Evolutionary conservation across 495 filamentous ascomycete species (phyloP).

Genomic region (Penicillium manginii): DNA sequence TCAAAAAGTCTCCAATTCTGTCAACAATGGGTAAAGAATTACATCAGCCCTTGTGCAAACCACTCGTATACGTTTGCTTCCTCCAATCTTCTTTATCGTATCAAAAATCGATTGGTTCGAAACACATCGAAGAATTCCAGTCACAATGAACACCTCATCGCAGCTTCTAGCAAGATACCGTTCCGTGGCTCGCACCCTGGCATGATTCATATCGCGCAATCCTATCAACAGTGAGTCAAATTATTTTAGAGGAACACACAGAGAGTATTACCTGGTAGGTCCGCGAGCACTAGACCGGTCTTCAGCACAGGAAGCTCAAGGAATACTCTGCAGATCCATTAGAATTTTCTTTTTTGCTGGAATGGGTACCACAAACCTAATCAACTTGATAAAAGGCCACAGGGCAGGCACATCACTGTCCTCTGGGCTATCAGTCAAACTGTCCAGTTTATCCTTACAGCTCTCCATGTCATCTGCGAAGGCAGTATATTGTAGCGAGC

Average conservation of each 20-base stretch:
- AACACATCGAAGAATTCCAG: slow-evolving; percentile 22
- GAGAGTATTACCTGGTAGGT: slow-evolving; percentile 35
- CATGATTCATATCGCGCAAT: slow-evolving; percentile 37
- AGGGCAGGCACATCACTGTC: slow-evolving; percentile 17
- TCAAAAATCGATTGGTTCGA: slow-evolving; percentile 28
- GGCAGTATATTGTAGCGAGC: slow-evolving; percentile 11
- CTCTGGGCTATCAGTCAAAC: slow-evolving; percentile 13
- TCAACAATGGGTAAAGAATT: background rate
- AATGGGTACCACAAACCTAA: slow-evolving; percentile 23
- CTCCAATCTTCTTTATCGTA: slow-evolving; percentile 21
- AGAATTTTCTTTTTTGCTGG: slow-evolving; percentile 5
- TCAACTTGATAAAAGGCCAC: slow-evolving; percentile 42
- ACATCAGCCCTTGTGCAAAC: slow-evolving; percentile 35
- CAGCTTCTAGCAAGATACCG: slow-evolving; percentile 31
- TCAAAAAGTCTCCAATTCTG: background rate
- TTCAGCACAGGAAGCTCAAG: slow-evolving; percentile 30
- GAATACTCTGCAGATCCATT: slow-evolving; percentile 33
- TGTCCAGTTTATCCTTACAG: slow-evolving; percentile 27
- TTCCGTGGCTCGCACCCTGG: slow-evolving; percentile 32
- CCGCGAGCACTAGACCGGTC: slow-evolving; percentile 35
- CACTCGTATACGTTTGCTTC: slow-evolving; percentile 22
- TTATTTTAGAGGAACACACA: background rate
- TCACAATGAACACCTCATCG: slow-evolving; percentile 38
- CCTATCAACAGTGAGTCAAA: slow-evolving; percentile 1
- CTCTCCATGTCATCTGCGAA: slow-evolving; percentile 17